Conservation (phyloP, 129 eudicot species). For the Chrysanthemum makinoi region DNA sequence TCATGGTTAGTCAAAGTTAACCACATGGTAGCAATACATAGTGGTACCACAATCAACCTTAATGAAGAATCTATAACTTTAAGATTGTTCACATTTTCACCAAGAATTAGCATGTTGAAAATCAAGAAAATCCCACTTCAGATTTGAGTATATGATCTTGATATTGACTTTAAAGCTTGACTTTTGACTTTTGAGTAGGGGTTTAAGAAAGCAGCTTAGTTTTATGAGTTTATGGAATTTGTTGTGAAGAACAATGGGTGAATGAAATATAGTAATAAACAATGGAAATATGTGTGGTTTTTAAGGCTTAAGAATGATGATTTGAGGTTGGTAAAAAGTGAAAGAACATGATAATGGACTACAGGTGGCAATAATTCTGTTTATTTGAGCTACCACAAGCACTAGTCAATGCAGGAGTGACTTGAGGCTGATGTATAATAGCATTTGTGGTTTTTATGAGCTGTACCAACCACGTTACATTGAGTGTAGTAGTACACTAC, state of each 20-base stretch:
- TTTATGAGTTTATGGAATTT: constrained; percentile 1
- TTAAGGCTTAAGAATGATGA: constrained; percentile 19
- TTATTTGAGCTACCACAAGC: constrained; percentile 22
- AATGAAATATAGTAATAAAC: constrained; percentile 2
- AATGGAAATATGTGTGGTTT: constrained; percentile 21
- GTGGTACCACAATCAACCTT: constrained; percentile 70
- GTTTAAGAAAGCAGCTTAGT: constrained; percentile 18
- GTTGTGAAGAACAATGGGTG: constrained; percentile 15
- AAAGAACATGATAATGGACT: constrained; percentile 33
- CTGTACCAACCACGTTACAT: constrained; percentile 11
- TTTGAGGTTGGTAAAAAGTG: constrained; percentile 35
- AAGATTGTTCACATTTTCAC: constrained; percentile 43
- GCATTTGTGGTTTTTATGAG: constrained; percentile 9
- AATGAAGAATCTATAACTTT: constrained; percentile 61
- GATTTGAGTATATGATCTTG: constrained; percentile 17
- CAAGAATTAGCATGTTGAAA: constrained; percentile 44
- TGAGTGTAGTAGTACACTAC: neutral
- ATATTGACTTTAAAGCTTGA: constrained; percentile 13
- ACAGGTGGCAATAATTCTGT: constrained; percentile 28
- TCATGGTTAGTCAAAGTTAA: constrained; percentile 67
- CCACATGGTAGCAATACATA: constrained; percentile 73
- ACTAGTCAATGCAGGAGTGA: constrained; percentile 24
- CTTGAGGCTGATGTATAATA: constrained; percentile 21
- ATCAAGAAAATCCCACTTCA: constrained; percentile 21
- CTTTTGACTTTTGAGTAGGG: constrained; percentile 14